Evolutionary conservation across 2,329 filamentous ascomycete species (phyloP).

Genomic region (Beauveria asiatica): DNA sequence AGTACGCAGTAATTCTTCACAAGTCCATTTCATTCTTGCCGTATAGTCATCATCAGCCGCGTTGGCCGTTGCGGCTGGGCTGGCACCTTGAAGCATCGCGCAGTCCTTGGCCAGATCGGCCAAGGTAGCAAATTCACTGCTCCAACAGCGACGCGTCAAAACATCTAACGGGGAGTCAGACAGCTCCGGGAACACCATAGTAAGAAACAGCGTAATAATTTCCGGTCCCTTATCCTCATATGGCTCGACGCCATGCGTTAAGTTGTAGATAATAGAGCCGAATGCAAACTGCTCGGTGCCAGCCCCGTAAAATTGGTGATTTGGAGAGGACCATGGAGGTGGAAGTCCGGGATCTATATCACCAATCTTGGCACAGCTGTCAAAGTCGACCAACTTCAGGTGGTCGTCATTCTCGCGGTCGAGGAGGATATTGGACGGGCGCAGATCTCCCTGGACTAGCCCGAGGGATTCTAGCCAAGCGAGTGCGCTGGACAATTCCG

Average conservation of each 20-base stretch:
- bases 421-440: conserved; percentile 1
- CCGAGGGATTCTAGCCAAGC: conserved; percentile 8
- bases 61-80: neutral
- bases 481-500: conserved; percentile 5
- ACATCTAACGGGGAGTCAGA: neutral
- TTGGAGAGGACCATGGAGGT: neutral
- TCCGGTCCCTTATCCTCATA: conserved; percentile 6
- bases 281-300: conserved; percentile 1
- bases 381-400: conserved; percentile 1
- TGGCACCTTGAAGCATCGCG: neutral
- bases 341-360: neutral
- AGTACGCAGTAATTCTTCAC: neutral
- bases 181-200: neutral
- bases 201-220: neutral
- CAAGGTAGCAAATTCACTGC: conserved; percentile 2
- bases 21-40: neutral
- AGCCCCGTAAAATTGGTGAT: neutral
- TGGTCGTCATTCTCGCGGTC: neutral
- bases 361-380: conserved; percentile 1
- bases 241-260: conserved; percentile 1
- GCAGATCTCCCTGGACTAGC: conserved; percentile 2
- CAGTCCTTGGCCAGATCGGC: neutral
- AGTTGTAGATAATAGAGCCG: conserved; percentile 4
- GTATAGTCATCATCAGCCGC: neutral
- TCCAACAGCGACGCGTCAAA: conserved; percentile 3